phyloP scores from a whole-genome alignment of 163 green algal species.

The Chloromonas sp. region DNA sequence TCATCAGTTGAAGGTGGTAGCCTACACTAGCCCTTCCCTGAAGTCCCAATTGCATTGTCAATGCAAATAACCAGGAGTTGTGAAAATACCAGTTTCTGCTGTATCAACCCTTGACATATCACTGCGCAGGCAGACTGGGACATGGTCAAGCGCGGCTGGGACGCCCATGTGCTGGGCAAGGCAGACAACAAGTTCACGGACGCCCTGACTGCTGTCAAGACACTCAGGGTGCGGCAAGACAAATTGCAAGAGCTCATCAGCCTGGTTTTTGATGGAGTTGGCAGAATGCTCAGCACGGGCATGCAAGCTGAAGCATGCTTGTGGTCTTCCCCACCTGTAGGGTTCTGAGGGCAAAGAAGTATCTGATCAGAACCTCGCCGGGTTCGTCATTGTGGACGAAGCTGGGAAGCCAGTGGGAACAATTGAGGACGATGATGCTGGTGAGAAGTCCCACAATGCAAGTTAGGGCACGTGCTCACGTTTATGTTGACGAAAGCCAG shows the following conservation, averaged over 20 bases:
- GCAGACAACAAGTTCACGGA: conserved; percentile 78
- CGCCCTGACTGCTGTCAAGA: conserved; percentile 70
- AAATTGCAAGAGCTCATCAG: not conserved
- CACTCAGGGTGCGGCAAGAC: conserved; percentile 52
- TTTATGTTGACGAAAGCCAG: not conserved
- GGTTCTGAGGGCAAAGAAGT: conserved; percentile 42
- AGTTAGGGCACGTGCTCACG: not conserved
- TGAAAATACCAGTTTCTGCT: not conserved
- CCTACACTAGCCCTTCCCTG: too few relatives aligned
- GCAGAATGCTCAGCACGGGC: too few relatives aligned
- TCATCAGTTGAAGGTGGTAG: too few relatives aligned
- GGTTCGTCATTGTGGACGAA: conserved; percentile 86
- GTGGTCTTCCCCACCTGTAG: conserved; percentile 13
- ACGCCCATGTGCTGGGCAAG: conserved; percentile 88
- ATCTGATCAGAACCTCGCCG: conserved; percentile 78
- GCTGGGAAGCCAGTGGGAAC: conserved; percentile 73
- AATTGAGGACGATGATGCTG: conserved; percentile 82
- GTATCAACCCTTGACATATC: not conserved
- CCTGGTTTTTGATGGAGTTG: not conserved
- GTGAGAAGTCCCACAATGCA: not conserved
- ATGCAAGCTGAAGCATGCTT: not conserved
- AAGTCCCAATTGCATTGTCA: too few relatives aligned
- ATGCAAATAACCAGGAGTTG: too few relatives aligned
- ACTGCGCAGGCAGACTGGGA: conserved; percentile 73
- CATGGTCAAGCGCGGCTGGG: conserved; percentile 90